A percentile compares a stretch with the other conserved stretches of the same genome.
These are phyloP conservation scores for Saccharomyces hybrid DNA, from an alignment of 1,139 yeast genomes.

Conservation along the genomic window DNA sequence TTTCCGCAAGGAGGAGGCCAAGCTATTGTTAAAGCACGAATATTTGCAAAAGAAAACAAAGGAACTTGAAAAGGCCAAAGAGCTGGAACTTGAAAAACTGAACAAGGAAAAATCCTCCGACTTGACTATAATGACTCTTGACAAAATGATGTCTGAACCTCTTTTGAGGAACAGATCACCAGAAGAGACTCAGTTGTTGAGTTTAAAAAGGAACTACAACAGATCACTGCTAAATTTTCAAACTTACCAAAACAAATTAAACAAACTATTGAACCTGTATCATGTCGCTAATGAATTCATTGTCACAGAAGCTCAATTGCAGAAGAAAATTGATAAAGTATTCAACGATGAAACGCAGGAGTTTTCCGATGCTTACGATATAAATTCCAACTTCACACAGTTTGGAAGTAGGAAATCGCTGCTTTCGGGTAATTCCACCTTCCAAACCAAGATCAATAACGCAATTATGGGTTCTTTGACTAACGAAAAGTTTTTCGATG, in stretches of 20 bases:
- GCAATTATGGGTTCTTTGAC: constrained; percentile 1
- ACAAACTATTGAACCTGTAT: constrained; percentile 57
- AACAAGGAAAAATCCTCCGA: constrained; percentile 25
- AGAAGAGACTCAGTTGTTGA: constrained; percentile 49
- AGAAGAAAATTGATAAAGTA: constrained; percentile 30
- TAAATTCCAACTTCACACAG: not conserved
- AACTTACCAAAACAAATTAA: constrained; percentile 44
- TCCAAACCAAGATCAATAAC: not conserved
- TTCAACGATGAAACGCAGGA: constrained; percentile 17
- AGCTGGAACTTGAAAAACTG: constrained; percentile 27
- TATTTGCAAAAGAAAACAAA: constrained; percentile 31
- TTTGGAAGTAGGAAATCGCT: not conserved
- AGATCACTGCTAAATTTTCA: constrained; percentile 40
- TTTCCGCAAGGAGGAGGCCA: constrained; percentile 51
- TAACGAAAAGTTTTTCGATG: not conserved
- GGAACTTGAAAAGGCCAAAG: constrained; percentile 31
- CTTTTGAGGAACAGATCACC: constrained; percentile 64
- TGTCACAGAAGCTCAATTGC: constrained; percentile 32
- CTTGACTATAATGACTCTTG: constrained; percentile 76
- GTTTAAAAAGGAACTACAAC: constrained; percentile 47
- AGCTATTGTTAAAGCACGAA: constrained; percentile 39
- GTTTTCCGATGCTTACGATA: not conserved
- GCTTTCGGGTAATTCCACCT: not conserved
- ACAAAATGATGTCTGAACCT: constrained; percentile 57
- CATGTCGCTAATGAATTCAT: constrained; percentile 52